Base-by-base conservation (phyloP, 2,329 filamentous ascomycete genomes). In the Proliferodiscus dingleyae region DNA sequence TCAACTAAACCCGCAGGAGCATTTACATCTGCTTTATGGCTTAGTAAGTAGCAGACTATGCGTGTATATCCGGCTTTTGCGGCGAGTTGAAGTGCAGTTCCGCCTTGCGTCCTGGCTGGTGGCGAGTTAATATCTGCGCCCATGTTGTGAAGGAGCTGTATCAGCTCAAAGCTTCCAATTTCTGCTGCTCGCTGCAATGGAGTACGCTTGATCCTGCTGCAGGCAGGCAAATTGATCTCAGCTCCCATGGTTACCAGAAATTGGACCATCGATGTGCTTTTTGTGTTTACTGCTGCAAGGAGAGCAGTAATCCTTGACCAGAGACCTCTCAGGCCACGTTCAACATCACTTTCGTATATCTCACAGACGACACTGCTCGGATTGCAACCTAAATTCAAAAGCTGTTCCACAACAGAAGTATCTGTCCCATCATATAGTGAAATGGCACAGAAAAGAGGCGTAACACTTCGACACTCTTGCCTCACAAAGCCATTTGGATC, bases 231-330 rank as follows among this genome's bases (percentile, higher is more conserved):
- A 51, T 63, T 55, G 18, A 60, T 47, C 46, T 62, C 50, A 23
- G 62, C 59, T 34, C 56, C 55, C 16, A 26, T 37, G 15, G 50
- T 28, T 9, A 61, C 37, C 13, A 62, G 41, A 3, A 58, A 36
- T 16, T 48, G 23, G 9, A 57, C 40, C 32, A 47, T 26, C 22
- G 13, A 13, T n/a, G 15, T 18, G 37, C 24, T 46, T 23, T 37
- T 36, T n/a, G 37, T 46, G 26, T 41, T n/a, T n/a, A 46, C 36
- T n/a, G 44, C 44, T 18, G 15, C 44, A 21, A 41, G 8, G 15
- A 46, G 32, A 4, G 44, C 44, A 11, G 44, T 46, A 26, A 11
- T 26, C 24, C 24, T 26, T 26, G 24, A 11, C 24, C 6, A 26
- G 6, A 11, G 11, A 26, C 6, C n/a, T n/a, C n/a, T n/a, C n/a